These are phyloP conservation scores for Circinella minor DNA, from an alignment of 371 early-diverging fungal species.

Conservation along the genomic window DNA sequence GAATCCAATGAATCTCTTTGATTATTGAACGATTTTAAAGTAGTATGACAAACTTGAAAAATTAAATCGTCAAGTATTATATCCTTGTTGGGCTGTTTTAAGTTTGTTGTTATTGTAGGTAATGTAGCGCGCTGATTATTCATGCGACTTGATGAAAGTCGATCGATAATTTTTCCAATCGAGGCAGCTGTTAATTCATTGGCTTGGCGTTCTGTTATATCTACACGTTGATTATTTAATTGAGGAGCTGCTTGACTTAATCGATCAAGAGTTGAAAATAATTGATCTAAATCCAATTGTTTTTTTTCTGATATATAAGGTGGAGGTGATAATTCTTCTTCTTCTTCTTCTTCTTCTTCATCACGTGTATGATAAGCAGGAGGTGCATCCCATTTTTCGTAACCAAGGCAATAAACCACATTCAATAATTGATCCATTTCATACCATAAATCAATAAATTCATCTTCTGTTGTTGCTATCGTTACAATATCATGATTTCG, in stretches of 20 bases:
- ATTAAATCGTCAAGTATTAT: conserved; percentile 23
- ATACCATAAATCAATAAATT: conserved; percentile 35
- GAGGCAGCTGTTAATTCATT: conserved; percentile 40
- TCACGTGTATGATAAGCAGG: conserved; percentile 16
- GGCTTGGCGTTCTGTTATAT: conserved; percentile 46
- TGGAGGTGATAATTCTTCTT: not conserved
- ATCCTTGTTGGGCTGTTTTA: conserved; percentile 12
- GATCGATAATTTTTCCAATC: conserved; percentile 32
- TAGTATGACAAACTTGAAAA: conserved; percentile 32
- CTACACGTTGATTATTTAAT: conserved; percentile 55
- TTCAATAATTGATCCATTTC: conserved; percentile 47
- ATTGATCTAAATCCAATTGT: conserved; percentile 48
- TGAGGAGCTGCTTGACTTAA: conserved; percentile 50
- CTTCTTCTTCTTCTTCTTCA: not conserved
- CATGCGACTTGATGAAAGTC: conserved; percentile 40
- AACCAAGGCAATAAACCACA: conserved; percentile 24
- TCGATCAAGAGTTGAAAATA: conserved; percentile 57
- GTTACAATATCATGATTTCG: conserved; percentile 20
- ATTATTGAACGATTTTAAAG: conserved; percentile 38
- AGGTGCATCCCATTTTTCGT: conserved; percentile 2
- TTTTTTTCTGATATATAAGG: conserved; percentile 18
- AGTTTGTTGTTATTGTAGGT: not conserved
- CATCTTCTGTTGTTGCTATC: conserved; percentile 16
- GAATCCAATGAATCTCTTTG: conserved; percentile 28
- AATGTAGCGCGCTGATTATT: conserved; percentile 37